Conservation (phyloP, 2,329 filamentous ascomycete species). For the Botrytis aclada region DNA sequence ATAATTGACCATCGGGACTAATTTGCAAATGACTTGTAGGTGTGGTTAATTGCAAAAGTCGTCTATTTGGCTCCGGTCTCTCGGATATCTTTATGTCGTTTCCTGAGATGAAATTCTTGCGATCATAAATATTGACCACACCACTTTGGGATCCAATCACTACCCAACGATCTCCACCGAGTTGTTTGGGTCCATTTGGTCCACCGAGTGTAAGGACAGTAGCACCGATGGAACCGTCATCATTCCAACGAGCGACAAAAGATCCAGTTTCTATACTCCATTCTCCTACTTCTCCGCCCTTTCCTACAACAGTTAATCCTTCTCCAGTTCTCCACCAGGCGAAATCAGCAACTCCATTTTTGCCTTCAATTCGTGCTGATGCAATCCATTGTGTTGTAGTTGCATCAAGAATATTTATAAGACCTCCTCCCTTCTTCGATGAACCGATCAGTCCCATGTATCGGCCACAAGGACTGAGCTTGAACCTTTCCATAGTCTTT, state of each 20-base stretch:
- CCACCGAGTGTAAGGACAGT: conserved; percentile 80
- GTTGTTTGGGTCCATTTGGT: conserved; percentile 50
- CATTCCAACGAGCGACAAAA: conserved; percentile 79
- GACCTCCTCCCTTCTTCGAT: conserved; percentile 78
- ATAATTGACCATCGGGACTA: conserved; percentile 82
- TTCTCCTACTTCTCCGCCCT: conserved; percentile 86
- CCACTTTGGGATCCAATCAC: conserved; percentile 82
- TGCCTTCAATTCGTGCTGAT: conserved; percentile 76
- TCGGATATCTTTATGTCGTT: conserved; percentile 55
- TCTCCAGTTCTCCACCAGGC: conserved; percentile 86
- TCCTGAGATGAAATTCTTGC: conserved; percentile 45
- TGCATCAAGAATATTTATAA: conserved; percentile 80
- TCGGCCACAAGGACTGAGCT: conserved; percentile 78
- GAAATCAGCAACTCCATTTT: conserved; percentile 84
- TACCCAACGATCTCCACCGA: conserved; percentile 85
- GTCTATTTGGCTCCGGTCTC: conserved; percentile 67
- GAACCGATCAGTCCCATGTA: conserved; percentile 83
- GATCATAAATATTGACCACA: conserved; percentile 92
- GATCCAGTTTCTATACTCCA: conserved; percentile 69
- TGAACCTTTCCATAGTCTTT: conserved; percentile 86
- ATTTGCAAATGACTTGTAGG: conserved; percentile 77
- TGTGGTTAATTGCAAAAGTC: conserved; percentile 83
- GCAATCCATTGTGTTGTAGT: conserved; percentile 83
- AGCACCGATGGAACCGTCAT: conserved; percentile 84
- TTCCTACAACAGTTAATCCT: conserved; percentile 78